A percentile compares a stretch with the other conserved stretches of the same genome.
These are phyloP conservation scores for Fraxinus dipetala DNA, from an alignment of 305 asterid species.

Conservation along the genomic window DNA sequence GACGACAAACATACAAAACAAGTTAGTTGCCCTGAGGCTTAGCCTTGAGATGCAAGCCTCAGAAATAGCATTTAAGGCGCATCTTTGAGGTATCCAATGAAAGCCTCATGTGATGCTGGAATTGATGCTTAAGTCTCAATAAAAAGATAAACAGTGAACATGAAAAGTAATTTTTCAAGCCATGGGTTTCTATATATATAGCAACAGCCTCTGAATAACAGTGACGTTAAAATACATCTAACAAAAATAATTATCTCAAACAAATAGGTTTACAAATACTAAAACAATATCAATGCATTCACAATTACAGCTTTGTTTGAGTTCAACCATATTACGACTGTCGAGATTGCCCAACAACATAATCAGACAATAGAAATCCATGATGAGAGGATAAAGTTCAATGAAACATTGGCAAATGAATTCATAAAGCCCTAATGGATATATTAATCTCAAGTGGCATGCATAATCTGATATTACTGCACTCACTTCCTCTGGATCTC, in stretches of 20 bases:
- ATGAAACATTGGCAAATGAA: conserved; percentile 1
- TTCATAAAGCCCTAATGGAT: not conserved
- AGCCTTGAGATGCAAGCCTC: not conserved
- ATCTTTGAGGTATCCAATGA: not conserved
- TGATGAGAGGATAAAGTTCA: not conserved
- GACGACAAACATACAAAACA: not conserved
- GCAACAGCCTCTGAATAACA: not conserved
- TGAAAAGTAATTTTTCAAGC: not conserved
- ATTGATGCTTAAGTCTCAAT: not conserved
- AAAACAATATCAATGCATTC: not conserved
- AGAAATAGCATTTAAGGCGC: not conserved
- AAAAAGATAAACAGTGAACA: not conserved
- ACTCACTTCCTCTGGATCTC: conserved; percentile 89
- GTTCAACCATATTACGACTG: not conserved
- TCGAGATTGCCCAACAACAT: not conserved
- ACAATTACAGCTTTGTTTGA: not conserved
- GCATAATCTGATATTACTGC: not conserved
- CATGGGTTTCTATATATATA: not conserved
- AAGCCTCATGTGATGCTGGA: not conserved
- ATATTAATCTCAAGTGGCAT: not conserved
- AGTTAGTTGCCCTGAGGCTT: not conserved
- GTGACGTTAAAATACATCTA: not conserved
- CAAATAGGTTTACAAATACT: not conserved
- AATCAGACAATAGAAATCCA: not conserved
- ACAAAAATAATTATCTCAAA: not conserved